Base-by-base conservation (phyloP, 495 filamentous ascomycete species). In the Geoglossum glabrum region DNA sequence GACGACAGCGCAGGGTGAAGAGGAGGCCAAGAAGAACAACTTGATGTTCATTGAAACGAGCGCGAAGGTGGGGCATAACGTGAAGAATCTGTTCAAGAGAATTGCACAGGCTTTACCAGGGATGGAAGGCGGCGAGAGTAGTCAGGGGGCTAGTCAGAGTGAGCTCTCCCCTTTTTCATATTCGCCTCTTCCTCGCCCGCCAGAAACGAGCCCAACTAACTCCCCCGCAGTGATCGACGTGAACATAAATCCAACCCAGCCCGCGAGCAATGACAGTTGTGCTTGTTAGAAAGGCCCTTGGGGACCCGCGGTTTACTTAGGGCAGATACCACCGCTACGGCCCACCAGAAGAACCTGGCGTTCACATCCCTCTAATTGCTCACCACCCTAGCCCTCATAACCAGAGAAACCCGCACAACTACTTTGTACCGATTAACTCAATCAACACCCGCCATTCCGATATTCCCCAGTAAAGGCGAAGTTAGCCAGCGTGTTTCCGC, bases 41-140 rank as follows among this genome's bases (percentile, higher is more conserved):
- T 72, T 95, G 60, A 93, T 97, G 84, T 98, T 96, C 61, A 89
- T 98, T 67, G 92, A 98, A 76, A 98, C 92, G 56, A 95, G 88
- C 71, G 92, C 92, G 40, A 98, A 97, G 77, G 80, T 95, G 5
- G 92, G 92, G 9, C 90, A 97, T 67, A 98, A 98, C 66, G 92
- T 98, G 60, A 97, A 98, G 77, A 84, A 81, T 59, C 77, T 98
- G 55, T 98, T 98, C 75, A 85, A 85, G 73, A 81, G 87, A 71
- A 98, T 98, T 75, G 92, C 92, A 52, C 92, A 98, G 72, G 92
- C 92, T 31, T 78, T 98, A 62, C 92, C 92, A 3, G 92, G 92
- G 30, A 98, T 98, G 92, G 92, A 97, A 67, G 90, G 88, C 6
- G 89, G 88, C 23, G 71, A 74, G 62, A 63, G 59, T 3, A 55